Conservation (phyloP, 306 rosid genomes). For the Canavalia gladiata region DNA sequence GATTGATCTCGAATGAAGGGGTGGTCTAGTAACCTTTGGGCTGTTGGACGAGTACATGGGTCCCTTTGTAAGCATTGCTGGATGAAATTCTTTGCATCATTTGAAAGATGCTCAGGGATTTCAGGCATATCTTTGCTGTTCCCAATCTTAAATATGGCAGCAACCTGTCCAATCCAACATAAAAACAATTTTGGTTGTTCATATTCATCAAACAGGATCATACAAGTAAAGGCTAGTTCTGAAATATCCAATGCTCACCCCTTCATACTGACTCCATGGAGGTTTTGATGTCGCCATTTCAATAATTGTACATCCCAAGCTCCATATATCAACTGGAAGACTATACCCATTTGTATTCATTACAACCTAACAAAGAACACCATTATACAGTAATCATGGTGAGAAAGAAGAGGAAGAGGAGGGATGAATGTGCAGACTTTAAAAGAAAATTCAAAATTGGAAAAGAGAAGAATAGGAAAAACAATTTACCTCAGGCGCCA, state of each 20-base stretch:
- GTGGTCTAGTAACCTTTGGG: conserved; percentile 74
- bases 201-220: conserved; percentile 32
- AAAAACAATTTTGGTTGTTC: conserved; percentile 46
- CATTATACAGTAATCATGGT: conserved; percentile 23
- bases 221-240: conserved; percentile 24
- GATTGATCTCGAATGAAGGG: conserved; percentile 86
- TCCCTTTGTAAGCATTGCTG: conserved; percentile 85
- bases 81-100: conserved; percentile 85
- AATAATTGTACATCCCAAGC: conserved; percentile 98
- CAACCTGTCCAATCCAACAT: conserved; percentile 73
- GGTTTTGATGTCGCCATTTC: conserved; percentile 98
- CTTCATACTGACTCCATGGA: conserved; percentile 98
- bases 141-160: conserved; percentile 98
- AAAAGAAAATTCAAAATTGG: neutral
- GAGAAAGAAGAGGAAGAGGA: neutral
- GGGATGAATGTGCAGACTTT: conserved; percentile 15
- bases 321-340: conserved; percentile 97
- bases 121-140: conserved; percentile 97
- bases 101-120: conserved; percentile 90
- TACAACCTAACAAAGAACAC: conserved; percentile 76
- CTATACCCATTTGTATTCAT: conserved; percentile 90
- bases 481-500: conserved; percentile 96
- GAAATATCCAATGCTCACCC: conserved; percentile 74
- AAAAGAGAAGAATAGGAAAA: conserved; percentile 2
- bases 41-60: conserved; percentile 83